Evolutionary conservation across 208 protist species (phyloP).

Genomic region (Naegleria lovaniensis): DNA sequence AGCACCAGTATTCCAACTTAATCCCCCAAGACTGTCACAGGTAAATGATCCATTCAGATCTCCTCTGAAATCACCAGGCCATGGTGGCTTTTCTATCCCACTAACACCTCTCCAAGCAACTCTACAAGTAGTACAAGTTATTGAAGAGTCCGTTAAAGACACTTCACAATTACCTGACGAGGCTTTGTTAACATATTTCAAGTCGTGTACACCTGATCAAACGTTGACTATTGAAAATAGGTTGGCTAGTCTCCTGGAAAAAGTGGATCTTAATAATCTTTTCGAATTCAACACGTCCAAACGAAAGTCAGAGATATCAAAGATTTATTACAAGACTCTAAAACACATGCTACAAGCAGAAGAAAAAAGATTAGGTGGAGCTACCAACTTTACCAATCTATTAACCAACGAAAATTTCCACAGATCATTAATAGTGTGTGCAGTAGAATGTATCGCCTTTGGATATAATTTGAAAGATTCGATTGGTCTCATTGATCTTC

Average conservation of each 20-base stretch:
- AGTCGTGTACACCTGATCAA: not conserved
- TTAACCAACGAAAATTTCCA: conserved; percentile 20
- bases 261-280: not conserved
- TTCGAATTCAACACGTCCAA: not conserved
- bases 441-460: not conserved
- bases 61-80: not conserved
- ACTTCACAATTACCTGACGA: not conserved
- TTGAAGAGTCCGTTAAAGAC: not conserved
- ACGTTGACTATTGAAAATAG: not conserved
- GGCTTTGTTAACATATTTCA: not conserved
- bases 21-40: not conserved
- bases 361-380: conserved; percentile 10
- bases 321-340: not conserved
- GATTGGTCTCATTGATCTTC: not conserved
- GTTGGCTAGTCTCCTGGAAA: not conserved
- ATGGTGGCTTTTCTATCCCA: not conserved
- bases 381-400: not conserved
- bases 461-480: not conserved
- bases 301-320: not conserved
- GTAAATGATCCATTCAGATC: not conserved
- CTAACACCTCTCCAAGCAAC: not conserved
- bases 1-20: conserved; percentile 18
- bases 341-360: not conserved
- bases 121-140: not conserved
- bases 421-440: not conserved